Base-by-base conservation (phyloP, 2,329 filamentous ascomycete genomes). In the Penicillium sp. region DNA sequence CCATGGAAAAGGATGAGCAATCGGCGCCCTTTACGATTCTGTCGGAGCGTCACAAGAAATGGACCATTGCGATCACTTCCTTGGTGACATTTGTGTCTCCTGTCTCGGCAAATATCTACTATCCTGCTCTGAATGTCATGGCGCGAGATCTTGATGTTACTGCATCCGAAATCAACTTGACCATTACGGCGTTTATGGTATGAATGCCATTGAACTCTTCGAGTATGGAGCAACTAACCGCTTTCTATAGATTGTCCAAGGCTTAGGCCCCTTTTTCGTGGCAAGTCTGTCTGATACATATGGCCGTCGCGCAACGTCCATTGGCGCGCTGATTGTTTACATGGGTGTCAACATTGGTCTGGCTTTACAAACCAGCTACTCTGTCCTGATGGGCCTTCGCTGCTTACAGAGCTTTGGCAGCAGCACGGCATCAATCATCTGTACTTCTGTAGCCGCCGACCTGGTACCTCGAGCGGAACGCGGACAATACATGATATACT, bases 321-420 rank as follows among this genome's bases (percentile, higher is more conserved):
- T 66, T 10, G 63, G 61, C 15, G 70, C 69, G 1, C 70, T 76
- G 22, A 20, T 59, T 14, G 64, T 75, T 7, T 75, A 74, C 36
- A 62, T 72, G 3, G 39, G 63, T 6, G 61, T 73, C 2, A 75
- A 73, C 34, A 57, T 75, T 8, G 65, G 57, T 0, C 58, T 75
- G 5, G 69, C 60, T 3, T 61, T 72, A 3, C 64, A 62, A 2
- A 60, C 61, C 2, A 71, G 64, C 28, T 73, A 71, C 39, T 54
- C 57, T 0, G 50, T 65, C 0, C 55, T 75, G 22, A 53, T 76
- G 39, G 50, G 68, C 2, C 65, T 75, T 15, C 60, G 73, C 29
- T 68, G 61, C 1, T 31, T 75, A 6, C 73, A 76, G 52, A 67
- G 68, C 7, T 65, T 66, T 1, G 72, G 71, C 2, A 71, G 68